These are phyloP conservation scores for Anthostomella pinea DNA, from an alignment of 2,329 filamentous ascomycete species.

Conservation along the genomic window DNA sequence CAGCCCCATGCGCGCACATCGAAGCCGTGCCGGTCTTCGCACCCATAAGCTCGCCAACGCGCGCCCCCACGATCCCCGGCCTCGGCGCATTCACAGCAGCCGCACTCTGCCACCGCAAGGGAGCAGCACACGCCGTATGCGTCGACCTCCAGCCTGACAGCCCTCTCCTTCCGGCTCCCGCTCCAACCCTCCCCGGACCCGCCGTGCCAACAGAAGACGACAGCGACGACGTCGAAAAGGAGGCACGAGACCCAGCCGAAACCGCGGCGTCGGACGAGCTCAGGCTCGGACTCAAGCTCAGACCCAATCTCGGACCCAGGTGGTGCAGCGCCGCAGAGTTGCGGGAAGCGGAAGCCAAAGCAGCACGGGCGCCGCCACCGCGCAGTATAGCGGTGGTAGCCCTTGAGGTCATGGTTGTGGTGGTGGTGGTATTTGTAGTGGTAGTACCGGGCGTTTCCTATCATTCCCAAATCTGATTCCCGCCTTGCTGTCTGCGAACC, in stretches of 20 bases:
- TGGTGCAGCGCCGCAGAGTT: conserved; percentile 10
- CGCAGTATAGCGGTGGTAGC: too few relatives aligned
- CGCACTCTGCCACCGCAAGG: not conserved
- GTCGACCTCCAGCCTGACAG: conserved; percentile 2
- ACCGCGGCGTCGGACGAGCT: conserved; percentile 1
- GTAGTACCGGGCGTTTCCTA: too few relatives aligned
- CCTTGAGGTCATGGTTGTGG: conserved; percentile 22
- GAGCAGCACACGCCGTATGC: not conserved
- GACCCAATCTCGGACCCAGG: conserved; percentile 3
- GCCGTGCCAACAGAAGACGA: too few relatives aligned
- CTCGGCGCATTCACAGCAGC: not conserved
- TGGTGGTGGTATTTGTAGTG: too few relatives aligned
- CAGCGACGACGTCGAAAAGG: too few relatives aligned
- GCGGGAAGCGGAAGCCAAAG: conserved; percentile 15
- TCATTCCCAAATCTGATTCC: too few relatives aligned
- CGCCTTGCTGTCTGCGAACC: too few relatives aligned
- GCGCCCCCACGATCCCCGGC: not conserved
- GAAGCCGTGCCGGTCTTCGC: not conserved
- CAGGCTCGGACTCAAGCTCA: not conserved
- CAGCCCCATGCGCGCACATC: not conserved
- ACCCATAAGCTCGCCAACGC: not conserved
- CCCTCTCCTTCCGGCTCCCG: too few relatives aligned
- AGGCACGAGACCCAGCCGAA: too few relatives aligned
- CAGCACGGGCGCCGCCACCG: too few relatives aligned
- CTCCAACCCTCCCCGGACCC: too few relatives aligned